Evolutionary conservation across 2,329 filamentous ascomycete genomes (phyloP).

Genomic region (Calonectria fujianensis): DNA sequence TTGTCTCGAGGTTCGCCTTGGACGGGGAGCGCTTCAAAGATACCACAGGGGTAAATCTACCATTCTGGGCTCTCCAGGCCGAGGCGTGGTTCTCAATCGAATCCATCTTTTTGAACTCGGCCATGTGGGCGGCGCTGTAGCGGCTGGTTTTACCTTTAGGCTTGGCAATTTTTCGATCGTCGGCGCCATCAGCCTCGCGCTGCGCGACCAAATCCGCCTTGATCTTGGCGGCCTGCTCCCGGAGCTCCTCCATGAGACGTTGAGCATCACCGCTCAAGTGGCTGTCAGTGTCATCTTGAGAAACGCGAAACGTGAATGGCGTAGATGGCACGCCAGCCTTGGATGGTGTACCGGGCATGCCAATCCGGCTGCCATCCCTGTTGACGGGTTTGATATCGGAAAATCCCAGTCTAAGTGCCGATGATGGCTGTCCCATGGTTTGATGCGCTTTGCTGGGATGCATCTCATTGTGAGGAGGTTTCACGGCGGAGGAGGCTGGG

Average conservation of each 20-base stretch:
- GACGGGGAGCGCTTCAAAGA: slow-evolving; percentile 65
- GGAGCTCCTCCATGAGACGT: slow-evolving; percentile 79
- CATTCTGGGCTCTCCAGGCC: slow-evolving; percentile 78
- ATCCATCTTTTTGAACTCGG: slow-evolving; percentile 97
- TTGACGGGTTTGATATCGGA: slow-evolving; percentile 80
- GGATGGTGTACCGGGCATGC: slow-evolving; percentile 77
- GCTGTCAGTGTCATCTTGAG: slow-evolving; percentile 69
- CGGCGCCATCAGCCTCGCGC: slow-evolving; percentile 72
- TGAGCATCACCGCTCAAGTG: slow-evolving; percentile 78
- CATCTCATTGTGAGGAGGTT: slow-evolving; percentile 88
- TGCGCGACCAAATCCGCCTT: slow-evolving; percentile 80
- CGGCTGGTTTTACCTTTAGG: slow-evolving; percentile 86
- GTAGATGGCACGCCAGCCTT: slow-evolving; percentile 74
- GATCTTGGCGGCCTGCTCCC: slow-evolving; percentile 82
- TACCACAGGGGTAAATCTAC: slow-evolving; percentile 70
- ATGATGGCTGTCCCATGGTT: slow-evolving; percentile 85
- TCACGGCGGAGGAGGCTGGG: slow-evolving; percentile 79
- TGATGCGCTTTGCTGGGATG: slow-evolving; percentile 89
- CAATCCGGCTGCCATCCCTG: slow-evolving; percentile 64
- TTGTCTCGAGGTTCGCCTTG: slow-evolving; percentile 65
- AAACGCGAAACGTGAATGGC: slow-evolving; percentile 82
- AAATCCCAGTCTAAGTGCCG: slow-evolving; percentile 88
- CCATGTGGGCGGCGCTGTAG: slow-evolving; percentile 90
- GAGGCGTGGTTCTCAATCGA: slow-evolving; percentile 93
- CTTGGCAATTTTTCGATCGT: slow-evolving; percentile 83